Base-by-base conservation (phyloP, 2,329 filamentous ascomycete species). In the Aspergillus melleus region DNA sequence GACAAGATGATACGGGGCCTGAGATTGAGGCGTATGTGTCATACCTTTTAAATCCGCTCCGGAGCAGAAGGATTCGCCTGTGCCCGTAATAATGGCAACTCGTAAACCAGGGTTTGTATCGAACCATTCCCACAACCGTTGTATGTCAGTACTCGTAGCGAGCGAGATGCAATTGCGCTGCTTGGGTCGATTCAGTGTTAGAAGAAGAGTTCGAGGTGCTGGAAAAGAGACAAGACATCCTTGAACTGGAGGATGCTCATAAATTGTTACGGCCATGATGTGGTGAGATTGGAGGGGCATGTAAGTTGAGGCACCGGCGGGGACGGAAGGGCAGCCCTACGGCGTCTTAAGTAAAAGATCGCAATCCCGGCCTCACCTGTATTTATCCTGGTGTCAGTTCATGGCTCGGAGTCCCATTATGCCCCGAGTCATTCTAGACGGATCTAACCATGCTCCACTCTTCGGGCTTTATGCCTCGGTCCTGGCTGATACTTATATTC, bases 41-140 rank as follows among this genome's bases (percentile, higher is more conserved):
- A 32, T 63, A 75, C 74, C 87, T 72, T 86, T 86, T 19, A 90
- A 79, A 69, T 90, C 88, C 36, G 86, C 86, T 16, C 88, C 88
- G 0, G 87, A 86, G 71, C 86, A 90, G 68, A 90, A 90, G 0
- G 87, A 86, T 42, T 86, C 78, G 0, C 86, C 87, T 0, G 77
- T 75, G 20, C 88, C 88, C 0, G 87, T 89, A 50, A 90, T 70
- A 2, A 90, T 80, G 50, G 85, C 87, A 68, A 85, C 86, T 50
- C 84, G 83, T 51, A 90, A 80, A 1, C 74, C 74, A 1, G 86
- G 83, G 72, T 90, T 83, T n/a, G 69, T 70, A 68, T 90, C 88
- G 72, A 84, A 88, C 83, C 86, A 89, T 16, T 76, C 70, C 79
- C 81, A 88, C 6, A 84, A 69, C 2, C 68, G 62, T 58, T 80